Base-by-base conservation (phyloP, 257 asterid species). In the Solanum pinnatisectum region DNA sequence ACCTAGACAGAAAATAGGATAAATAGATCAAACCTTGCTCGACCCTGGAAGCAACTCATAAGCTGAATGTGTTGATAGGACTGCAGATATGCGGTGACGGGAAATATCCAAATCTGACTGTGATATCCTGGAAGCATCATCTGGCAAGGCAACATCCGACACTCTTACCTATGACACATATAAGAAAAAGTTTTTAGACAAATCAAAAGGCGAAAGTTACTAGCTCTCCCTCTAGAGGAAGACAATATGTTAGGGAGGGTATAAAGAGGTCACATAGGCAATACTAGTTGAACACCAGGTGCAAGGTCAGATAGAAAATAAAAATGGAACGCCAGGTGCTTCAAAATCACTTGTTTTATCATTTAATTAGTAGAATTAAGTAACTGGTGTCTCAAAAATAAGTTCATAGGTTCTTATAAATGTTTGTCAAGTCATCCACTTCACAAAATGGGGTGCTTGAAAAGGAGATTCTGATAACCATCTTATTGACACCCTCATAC, bases 1-100 rank as follows among this genome's bases (percentile, higher is more conserved):
- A 32, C 32, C 86, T 5, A 20, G 86, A 82, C 22, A 82, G 52
- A 85, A 65, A 39, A 85, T 39, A 87, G 72, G 89, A 73, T 85
- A 87, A 84, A 85, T 73, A 79, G 87, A 88, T 71, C 90, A 70
- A 30, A 95, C 99, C 98, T 97, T 97, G 89, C 98, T 98, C 88
- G 99, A 96, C 89, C 91, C 98, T 27, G 99, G 99, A 88, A 97
- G 95, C 92, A 96, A 92, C 93, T 96, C 99, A 88, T 95, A 95
- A 83, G 97, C 96, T 91, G 92, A 91, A 91, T 96, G 98, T 8
- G 96, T 88, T 22, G 98, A 94, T 91, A 97, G 46, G 90, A 91
- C 96, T 32, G 92, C 93, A 84, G 95, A 92, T 83, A 96, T 92
- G 52, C 94, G 98, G 49, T 93, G 95, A 78, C 96, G 94, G 18